Evolutionary conservation across 2,329 filamentous ascomycete species (phyloP).

Genomic region (Albophoma yamanashiensis): DNA sequence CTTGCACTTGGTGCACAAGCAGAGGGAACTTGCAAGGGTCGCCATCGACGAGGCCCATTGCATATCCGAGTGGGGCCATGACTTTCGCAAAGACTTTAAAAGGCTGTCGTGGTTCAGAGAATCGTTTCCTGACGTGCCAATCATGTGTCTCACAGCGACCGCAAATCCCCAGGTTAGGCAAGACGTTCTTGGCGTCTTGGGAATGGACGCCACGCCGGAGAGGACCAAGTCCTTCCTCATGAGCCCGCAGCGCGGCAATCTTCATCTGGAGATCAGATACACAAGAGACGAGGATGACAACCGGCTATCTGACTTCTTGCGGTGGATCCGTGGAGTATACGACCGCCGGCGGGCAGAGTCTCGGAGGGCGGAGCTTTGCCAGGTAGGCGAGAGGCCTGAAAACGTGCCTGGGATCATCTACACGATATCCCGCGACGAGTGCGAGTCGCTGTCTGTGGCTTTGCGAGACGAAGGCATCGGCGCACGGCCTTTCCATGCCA

Average conservation of each 20-base stretch:
- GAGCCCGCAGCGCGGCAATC: slow-evolving; percentile 71
- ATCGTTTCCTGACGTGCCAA: slow-evolving; percentile 72
- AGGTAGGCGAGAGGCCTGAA: slow-evolving; percentile 42
- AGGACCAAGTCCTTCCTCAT: slow-evolving; percentile 68
- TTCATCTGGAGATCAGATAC: slow-evolving; percentile 85
- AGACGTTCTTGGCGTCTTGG: slow-evolving; percentile 72
- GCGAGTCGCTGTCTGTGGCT: slow-evolving; percentile 56
- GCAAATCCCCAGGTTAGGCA: slow-evolving; percentile 69
- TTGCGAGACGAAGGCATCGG: slow-evolving; percentile 60
- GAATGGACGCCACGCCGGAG: slow-evolving; percentile 47
- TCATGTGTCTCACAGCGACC: slow-evolving; percentile 89
- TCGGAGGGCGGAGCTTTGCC: slow-evolving; percentile 47
- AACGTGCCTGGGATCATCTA: slow-evolving; percentile 73
- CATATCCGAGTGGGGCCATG: slow-evolving; percentile 96
- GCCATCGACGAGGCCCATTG: slow-evolving; percentile 94
- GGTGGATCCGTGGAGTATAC: slow-evolving; percentile 67
- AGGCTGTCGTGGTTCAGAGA: slow-evolving; percentile 76
- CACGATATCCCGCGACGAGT: slow-evolving; percentile 64
- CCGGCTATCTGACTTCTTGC: slow-evolving; percentile 62
- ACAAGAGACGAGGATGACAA: slow-evolving; percentile 65
- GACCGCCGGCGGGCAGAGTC: slow-evolving; percentile 51
- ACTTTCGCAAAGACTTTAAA: slow-evolving; percentile 90
- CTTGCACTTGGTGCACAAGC: slow-evolving; percentile 62
- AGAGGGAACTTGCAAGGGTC: slow-evolving; percentile 76
- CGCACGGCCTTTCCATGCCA: slow-evolving; percentile 63